Evolutionary conservation across 768 basidiomycete genomes (phyloP).

Genomic region (Boletus pseudo-olivaceus): DNA sequence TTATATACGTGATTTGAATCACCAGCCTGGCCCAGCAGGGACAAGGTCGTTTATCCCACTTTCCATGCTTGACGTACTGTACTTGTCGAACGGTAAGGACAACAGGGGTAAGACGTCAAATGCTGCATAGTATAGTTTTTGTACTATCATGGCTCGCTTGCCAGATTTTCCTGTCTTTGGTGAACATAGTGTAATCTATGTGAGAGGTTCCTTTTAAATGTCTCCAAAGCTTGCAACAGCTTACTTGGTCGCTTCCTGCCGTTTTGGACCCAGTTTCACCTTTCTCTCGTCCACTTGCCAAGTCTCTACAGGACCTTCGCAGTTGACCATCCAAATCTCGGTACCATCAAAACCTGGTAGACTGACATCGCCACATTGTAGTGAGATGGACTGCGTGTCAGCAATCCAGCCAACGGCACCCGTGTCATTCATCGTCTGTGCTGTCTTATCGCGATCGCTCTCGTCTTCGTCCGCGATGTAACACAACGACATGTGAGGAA

Average conservation of each 20-base stretch:
- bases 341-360: conserved; percentile 41
- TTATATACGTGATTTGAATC: not conserved
- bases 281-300: conserved; percentile 50
- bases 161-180: not conserved
- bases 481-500: conserved; percentile 71
- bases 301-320: conserved; percentile 55
- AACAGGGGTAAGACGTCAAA: too few species aligned
- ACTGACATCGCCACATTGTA: conserved; percentile 30
- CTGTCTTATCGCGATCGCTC: conserved; percentile 46
- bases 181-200: not conserved
- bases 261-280: conserved; percentile 14
- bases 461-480: conserved; percentile 71
- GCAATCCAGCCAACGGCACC: conserved; percentile 35
- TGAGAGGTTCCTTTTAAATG: not conserved
- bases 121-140: too few species aligned
- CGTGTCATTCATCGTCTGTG: conserved; percentile 38
- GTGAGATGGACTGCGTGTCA: conserved; percentile 18
- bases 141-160: not conserved
- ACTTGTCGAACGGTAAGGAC: too few species aligned
- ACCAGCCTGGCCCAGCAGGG: not conserved
- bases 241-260: not conserved
- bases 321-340: conserved; percentile 60
- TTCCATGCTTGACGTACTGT: too few species aligned
- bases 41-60: not conserved
- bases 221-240: not conserved